phyloP scores from a whole-genome alignment of 1,284 basidiomycete species.

The Trametes polyzona region DNA sequence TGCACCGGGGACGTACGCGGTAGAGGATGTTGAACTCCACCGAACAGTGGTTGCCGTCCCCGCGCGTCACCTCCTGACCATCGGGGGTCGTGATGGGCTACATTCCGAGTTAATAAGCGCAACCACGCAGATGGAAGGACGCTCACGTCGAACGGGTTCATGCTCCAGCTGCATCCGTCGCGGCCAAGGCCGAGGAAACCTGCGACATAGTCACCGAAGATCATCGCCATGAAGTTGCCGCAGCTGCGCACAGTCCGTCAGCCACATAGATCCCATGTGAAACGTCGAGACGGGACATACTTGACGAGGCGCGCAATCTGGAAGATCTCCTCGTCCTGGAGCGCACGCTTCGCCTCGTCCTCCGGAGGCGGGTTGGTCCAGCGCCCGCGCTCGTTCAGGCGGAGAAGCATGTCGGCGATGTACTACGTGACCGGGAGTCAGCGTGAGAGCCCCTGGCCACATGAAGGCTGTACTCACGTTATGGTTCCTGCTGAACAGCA shows the following conservation, averaged over 20 bases:
- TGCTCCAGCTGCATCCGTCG: constrained; percentile 62
- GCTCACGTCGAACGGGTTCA: constrained; percentile 63
- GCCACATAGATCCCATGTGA: neutral
- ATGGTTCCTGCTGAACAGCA: constrained; percentile 76
- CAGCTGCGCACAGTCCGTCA: constrained; percentile 23
- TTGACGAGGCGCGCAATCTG: constrained; percentile 77
- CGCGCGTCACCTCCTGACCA: constrained; percentile 58
- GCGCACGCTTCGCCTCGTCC: constrained; percentile 36
- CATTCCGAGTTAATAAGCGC: neutral
- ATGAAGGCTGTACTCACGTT: constrained; percentile 54
- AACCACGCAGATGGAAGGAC: no score
- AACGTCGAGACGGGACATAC: constrained; percentile 40
- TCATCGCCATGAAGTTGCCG: constrained; percentile 65
- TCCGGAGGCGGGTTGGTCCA: constrained; percentile 41
- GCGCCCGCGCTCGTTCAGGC: constrained; percentile 66
- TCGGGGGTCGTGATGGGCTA: constrained; percentile 50
- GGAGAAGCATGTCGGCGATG: constrained; percentile 69
- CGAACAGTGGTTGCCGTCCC: constrained; percentile 73
- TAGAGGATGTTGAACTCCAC: constrained; percentile 79
- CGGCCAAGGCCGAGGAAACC: constrained; percentile 67
- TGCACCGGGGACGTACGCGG: constrained; percentile 35
- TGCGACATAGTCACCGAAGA: constrained; percentile 75
- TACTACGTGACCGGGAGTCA: constrained; percentile 47
- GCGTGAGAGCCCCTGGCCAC: neutral
- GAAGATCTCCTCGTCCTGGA: constrained; percentile 79